Conservation (phyloP, 2,329 filamentous ascomycete genomes). For the Fusarium sp. region DNA sequence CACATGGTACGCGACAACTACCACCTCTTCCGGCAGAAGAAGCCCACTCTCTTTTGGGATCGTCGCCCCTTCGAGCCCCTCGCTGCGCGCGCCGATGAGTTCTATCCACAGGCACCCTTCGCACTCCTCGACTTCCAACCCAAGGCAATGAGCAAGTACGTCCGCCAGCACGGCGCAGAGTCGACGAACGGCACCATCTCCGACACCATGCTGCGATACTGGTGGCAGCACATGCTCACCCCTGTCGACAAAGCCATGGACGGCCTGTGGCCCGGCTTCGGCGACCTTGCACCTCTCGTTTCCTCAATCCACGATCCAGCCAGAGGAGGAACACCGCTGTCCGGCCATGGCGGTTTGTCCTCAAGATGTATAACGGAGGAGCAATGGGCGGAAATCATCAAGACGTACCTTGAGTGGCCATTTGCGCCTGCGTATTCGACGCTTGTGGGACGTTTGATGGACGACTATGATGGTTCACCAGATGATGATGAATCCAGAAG, state of each 20-base stretch:
- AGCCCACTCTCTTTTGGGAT: slow-evolving; percentile 75
- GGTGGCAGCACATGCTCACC: slow-evolving; percentile 61
- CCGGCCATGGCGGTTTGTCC: slow-evolving; percentile 58
- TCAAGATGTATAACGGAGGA: slow-evolving; percentile 64
- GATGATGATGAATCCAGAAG: slow-evolving; percentile 48
- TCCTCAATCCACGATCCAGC: slow-evolving; percentile 62
- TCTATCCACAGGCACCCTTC: slow-evolving; percentile 72
- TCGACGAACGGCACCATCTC: slow-evolving; percentile 64
- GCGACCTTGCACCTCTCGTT: slow-evolving; percentile 64
- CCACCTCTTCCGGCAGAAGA: slow-evolving; percentile 62
- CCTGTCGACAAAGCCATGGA: slow-evolving; percentile 63
- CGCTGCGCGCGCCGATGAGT: slow-evolving; percentile 68
- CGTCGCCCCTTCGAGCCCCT: slow-evolving; percentile 79
- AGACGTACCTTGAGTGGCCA: slow-evolving; percentile 75
- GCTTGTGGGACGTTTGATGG: slow-evolving; percentile 60
- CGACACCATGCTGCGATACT: slow-evolving; percentile 61
- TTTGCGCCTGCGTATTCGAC: slow-evolving; percentile 67
- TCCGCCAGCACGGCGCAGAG: slow-evolving; percentile 61
- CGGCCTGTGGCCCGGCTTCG: slow-evolving; percentile 70
- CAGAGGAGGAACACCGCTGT: slow-evolving; percentile 60
- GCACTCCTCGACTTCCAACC: slow-evolving; percentile 78
- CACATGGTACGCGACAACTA: slow-evolving; percentile 65
- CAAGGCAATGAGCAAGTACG: slow-evolving; percentile 61
- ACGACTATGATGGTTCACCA: slow-evolving; percentile 45
- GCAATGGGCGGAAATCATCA: slow-evolving; percentile 70